Percentiles rank a stretch among this genome's conserved stretches.
phyloP scores from a whole-genome alignment of 805 yeast genomes.

The Yamadazyma tumulicola region DNA sequence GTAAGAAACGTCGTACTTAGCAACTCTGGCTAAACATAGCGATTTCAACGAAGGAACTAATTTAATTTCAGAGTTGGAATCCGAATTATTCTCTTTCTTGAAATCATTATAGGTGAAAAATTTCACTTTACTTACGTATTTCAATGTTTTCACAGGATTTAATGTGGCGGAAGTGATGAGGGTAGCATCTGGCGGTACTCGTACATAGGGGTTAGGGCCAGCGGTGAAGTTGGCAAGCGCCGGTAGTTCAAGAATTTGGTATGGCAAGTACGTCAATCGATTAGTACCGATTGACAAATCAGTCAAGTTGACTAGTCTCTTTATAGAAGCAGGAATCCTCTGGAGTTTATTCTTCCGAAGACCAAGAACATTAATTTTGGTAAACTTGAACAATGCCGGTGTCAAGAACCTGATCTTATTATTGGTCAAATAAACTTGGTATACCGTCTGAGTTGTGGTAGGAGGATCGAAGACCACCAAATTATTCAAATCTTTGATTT shows the following conservation, averaged over 20 bases:
- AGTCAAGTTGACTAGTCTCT: constrained; percentile 37
- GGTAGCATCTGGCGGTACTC: constrained; percentile 25
- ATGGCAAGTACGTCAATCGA: constrained; percentile 49
- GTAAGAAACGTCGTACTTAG: constrained; percentile 49
- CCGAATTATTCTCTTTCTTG: not conserved
- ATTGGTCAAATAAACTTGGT: constrained; percentile 50
- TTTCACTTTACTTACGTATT: constrained; percentile 24
- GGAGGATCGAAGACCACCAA: constrained; percentile 39
- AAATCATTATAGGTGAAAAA: constrained; percentile 16
- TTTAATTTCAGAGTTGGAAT: not conserved
- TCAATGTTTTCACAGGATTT: constrained; percentile 22
- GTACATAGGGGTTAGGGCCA: constrained; percentile 49
- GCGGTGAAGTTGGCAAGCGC: constrained; percentile 45
- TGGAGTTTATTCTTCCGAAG: constrained; percentile 49
- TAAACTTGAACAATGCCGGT: constrained; percentile 48
- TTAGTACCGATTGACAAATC: constrained; percentile 53
- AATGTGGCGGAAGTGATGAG: constrained; percentile 13
- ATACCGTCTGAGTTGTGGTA: constrained; percentile 19
- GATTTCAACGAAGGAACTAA: constrained; percentile 46
- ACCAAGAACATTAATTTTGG: constrained; percentile 49
- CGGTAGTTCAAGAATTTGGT: constrained; percentile 46
- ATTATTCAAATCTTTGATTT: constrained; percentile 53
- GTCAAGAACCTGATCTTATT: constrained; percentile 47
- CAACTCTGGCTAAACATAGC: constrained; percentile 45
- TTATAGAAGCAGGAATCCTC: constrained; percentile 46